Percentiles rank a stretch among this genome's conserved stretches.
Conservation (phyloP, 768 basidiomycete species). For the Strobilomyces confusus region DNA sequence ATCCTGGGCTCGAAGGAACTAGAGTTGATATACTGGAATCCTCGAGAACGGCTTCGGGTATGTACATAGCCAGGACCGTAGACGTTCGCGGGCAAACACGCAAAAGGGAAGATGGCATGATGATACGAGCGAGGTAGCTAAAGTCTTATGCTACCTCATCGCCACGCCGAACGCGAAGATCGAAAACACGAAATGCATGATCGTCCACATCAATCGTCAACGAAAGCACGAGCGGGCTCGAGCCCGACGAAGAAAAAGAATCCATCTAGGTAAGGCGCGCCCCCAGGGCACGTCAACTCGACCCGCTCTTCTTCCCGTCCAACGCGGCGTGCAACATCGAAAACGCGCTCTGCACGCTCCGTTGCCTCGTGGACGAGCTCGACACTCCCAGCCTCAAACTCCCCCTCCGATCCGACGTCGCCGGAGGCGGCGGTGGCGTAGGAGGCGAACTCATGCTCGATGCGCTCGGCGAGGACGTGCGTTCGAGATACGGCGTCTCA, state of each 20-base stretch:
- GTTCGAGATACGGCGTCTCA: constrained; percentile 26
- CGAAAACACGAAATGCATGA: too few species aligned
- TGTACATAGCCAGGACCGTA: too few species aligned
- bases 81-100: too few species aligned
- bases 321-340: constrained; percentile 28
- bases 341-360: constrained; percentile 21
- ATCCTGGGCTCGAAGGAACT: too few species aligned
- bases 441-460: constrained; percentile 24
- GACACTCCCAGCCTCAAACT: constrained; percentile 17
- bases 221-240: too few species aligned
- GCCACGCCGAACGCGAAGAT: too few species aligned
- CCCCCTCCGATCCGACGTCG: constrained; percentile 15
- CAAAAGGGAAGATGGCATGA: too few species aligned
- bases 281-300: constrained; percentile 2
- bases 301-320: constrained; percentile 23
- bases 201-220: too few species aligned
- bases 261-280: neutral
- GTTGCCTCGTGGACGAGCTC: constrained; percentile 21
- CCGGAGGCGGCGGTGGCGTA: constrained; percentile 22
- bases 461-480: constrained; percentile 21
- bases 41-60: too few species aligned
- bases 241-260: neutral
- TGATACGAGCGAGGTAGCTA: too few species aligned
- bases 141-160: too few species aligned
- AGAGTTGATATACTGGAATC: too few species aligned